These are phyloP conservation scores for Cercospora sp. DNA, from an alignment of 2,329 filamentous ascomycete genomes.

Conservation along the genomic window DNA sequence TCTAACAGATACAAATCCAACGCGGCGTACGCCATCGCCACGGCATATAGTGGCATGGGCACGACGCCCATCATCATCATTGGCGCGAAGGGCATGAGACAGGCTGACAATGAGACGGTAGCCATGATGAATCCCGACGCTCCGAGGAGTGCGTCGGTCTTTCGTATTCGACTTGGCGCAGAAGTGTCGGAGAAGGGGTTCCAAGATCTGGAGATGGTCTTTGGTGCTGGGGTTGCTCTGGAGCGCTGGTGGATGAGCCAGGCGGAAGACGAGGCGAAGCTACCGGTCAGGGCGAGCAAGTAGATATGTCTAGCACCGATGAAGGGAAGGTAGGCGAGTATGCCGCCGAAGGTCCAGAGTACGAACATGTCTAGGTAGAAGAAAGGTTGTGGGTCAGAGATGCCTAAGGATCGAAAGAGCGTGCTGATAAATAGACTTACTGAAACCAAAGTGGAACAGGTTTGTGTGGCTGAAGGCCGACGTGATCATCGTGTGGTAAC, in stretches of 20 bases:
- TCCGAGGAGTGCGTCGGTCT: slow-evolving; percentile 31
- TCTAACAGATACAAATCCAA: slow-evolving; percentile 45
- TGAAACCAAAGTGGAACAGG: slow-evolving; percentile 42
- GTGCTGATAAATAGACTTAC: neutral
- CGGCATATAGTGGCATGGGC: slow-evolving; percentile 43
- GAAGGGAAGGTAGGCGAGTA: slow-evolving; percentile 37
- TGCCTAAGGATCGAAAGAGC: no score
- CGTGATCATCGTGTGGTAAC: slow-evolving; percentile 44
- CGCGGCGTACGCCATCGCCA: slow-evolving; percentile 40
- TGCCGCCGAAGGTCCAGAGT: slow-evolving; percentile 41
- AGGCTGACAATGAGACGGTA: slow-evolving; percentile 42
- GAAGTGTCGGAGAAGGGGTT: neutral
- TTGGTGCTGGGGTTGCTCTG: neutral
- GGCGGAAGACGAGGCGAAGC: slow-evolving; percentile 28
- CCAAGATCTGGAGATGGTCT: neutral
- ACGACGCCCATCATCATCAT: slow-evolving; percentile 43
- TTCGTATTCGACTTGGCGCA: neutral
- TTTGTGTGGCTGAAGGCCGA: slow-evolving; percentile 43
- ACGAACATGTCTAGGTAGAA: slow-evolving; percentile 40
- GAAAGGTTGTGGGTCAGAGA: no score
- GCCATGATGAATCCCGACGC: slow-evolving; percentile 48
- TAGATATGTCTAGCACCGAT: slow-evolving; percentile 33
- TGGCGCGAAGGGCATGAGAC: slow-evolving; percentile 39
- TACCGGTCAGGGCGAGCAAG: slow-evolving; percentile 31
- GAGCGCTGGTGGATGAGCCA: slow-evolving; percentile 27